Evolutionary conservation across 148 eudicot genomes (phyloP).

Genomic region (Rhododendron henanense): DNA sequence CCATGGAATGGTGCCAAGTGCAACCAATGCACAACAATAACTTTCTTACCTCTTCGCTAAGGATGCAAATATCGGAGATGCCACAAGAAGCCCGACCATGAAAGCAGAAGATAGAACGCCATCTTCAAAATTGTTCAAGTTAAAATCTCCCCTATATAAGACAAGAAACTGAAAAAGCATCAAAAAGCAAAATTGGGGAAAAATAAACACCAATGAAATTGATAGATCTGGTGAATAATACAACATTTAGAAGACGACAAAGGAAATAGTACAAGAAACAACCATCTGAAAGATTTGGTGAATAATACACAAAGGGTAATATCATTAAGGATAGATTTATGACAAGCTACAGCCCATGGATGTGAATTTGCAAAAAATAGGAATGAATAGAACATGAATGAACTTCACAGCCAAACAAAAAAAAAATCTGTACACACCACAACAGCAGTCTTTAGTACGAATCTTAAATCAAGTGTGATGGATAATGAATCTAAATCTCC

Average conservation of each 20-base stretch:
- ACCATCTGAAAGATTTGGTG: background rate
- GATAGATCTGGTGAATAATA: background rate
- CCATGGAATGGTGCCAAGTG: background rate
- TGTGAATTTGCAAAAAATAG: background rate
- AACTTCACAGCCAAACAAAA: background rate
- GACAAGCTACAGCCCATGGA: background rate
- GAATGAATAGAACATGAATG: background rate
- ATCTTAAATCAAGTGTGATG: background rate
- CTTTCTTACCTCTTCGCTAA: slow-evolving; percentile 66
- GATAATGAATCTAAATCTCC: background rate
- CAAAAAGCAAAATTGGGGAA: background rate
- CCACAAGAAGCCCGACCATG: slow-evolving; percentile 95
- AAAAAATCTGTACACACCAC: background rate
- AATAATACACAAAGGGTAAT: background rate
- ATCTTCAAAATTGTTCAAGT: slow-evolving; percentile 74
- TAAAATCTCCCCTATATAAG: slow-evolving; percentile 63
- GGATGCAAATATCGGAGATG: slow-evolving; percentile 88
- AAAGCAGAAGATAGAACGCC: slow-evolving; percentile 94
- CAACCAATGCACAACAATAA: background rate
- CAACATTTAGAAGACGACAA: background rate
- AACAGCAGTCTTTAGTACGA: background rate
- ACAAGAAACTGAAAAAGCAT: background rate
- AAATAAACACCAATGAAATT: background rate
- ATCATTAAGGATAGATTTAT: background rate
- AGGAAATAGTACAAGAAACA: background rate